phyloP scores from a whole-genome alignment of 495 filamentous ascomycete genomes.

The Daldinia caldariorum region DNA sequence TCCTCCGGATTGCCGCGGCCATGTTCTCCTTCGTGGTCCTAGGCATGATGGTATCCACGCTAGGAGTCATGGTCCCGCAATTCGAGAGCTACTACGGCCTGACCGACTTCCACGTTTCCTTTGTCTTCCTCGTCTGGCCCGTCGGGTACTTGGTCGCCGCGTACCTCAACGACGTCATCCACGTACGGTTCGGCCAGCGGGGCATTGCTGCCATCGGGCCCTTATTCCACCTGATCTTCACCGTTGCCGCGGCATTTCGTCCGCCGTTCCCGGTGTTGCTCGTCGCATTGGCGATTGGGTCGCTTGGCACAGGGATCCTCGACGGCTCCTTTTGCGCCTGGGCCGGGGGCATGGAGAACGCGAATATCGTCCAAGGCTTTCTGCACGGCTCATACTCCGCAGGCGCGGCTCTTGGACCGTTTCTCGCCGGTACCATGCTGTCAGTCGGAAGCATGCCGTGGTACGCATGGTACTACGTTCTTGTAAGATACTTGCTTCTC shows the following conservation, averaged over 20 bases:
- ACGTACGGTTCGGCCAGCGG: slow-evolving; percentile 65
- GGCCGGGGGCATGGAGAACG: slow-evolving; percentile 70
- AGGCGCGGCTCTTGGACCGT: slow-evolving; percentile 70
- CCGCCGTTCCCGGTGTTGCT: slow-evolving; percentile 75
- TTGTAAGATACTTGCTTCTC: slow-evolving; percentile 26
- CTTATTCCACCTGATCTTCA: slow-evolving; percentile 67
- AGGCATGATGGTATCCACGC: slow-evolving; percentile 30
- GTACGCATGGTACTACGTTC: slow-evolving; percentile 65
- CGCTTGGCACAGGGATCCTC: slow-evolving; percentile 68
- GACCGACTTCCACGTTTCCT: slow-evolving; percentile 72
- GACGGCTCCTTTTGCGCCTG: slow-evolving; percentile 76
- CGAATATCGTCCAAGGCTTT: slow-evolving; percentile 67
- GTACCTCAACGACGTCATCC: slow-evolving; percentile 62
- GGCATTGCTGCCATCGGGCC: slow-evolving; percentile 70
- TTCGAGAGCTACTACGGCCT: slow-evolving; percentile 68
- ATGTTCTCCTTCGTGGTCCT: slow-evolving; percentile 35
- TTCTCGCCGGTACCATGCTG: slow-evolving; percentile 71
- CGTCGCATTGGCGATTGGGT: slow-evolving; percentile 65
- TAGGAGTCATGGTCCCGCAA: slow-evolving; percentile 38
- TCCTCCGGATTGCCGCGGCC: slow-evolving; percentile 29
- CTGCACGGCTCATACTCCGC: slow-evolving; percentile 73
- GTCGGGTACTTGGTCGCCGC: slow-evolving; percentile 74
- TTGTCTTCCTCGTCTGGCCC: slow-evolving; percentile 76
- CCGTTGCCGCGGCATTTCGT: slow-evolving; percentile 66
- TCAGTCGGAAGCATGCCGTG: slow-evolving; percentile 57